phyloP scores from a whole-genome alignment of 2,329 filamentous ascomycete genomes.

The Arachnomyces sp. region DNA sequence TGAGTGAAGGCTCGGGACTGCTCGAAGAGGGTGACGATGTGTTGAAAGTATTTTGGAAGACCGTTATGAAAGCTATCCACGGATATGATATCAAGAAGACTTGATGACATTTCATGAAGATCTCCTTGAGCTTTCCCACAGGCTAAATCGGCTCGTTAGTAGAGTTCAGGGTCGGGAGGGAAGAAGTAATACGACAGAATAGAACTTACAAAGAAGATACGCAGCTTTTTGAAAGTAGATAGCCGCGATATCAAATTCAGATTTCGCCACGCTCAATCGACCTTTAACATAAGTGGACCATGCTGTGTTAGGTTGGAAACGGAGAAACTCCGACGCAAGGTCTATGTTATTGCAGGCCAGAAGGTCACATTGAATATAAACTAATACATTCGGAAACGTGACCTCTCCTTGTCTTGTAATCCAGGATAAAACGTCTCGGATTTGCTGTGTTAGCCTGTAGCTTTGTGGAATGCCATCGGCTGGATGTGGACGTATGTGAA shows the following conservation, averaged over 20 bases:
- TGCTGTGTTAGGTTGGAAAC: constrained; percentile 51
- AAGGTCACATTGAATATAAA: constrained; percentile 62
- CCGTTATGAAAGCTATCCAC: constrained; percentile 62
- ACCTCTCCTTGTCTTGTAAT: constrained; percentile 47
- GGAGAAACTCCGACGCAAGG: constrained; percentile 58
- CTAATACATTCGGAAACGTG: constrained; percentile 53
- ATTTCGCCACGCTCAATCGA: constrained; percentile 65
- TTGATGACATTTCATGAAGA: constrained; percentile 42
- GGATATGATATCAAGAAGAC: constrained; percentile 69
- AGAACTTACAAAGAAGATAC: constrained; percentile 69
- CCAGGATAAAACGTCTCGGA: constrained; percentile 39
- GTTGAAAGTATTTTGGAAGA: constrained; percentile 75
- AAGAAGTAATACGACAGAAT: not conserved
- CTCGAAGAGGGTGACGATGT: constrained; percentile 78
- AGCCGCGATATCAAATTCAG: constrained; percentile 66
- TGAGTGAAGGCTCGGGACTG: constrained; percentile 67
- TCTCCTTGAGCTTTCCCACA: constrained; percentile 39
- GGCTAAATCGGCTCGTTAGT: constrained; percentile 20
- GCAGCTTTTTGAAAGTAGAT: constrained; percentile 75
- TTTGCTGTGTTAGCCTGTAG: constrained; percentile 35
- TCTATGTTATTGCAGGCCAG: constrained; percentile 61
- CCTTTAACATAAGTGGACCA: constrained; percentile 75
- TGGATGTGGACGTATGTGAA: constrained; percentile 36
- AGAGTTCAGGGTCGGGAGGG: constrained; percentile 2
- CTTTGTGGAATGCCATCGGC: constrained; percentile 32